These are phyloP conservation scores for Pyricularia sp. DNA, from an alignment of 2,329 filamentous ascomycete genomes.

Conservation along the genomic window DNA sequence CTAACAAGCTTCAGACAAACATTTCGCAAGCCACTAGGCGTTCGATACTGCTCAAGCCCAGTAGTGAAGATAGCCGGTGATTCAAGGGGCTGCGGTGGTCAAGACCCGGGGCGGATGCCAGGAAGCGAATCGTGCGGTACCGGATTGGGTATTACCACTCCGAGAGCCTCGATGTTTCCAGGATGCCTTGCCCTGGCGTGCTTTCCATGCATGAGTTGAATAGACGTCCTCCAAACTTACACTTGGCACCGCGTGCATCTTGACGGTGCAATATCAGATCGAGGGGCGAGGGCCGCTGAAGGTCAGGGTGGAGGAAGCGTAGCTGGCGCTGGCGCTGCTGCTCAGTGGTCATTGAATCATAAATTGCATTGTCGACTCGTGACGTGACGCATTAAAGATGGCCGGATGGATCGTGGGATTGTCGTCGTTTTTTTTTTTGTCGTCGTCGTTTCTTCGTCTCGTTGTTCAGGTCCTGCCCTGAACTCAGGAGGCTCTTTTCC, in stretches of 20 bases:
- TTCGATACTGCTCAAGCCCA: neutral
- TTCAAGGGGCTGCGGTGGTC: neutral
- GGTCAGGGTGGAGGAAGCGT: constrained; percentile 19
- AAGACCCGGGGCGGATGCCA: neutral
- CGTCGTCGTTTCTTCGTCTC: constrained; percentile 1
- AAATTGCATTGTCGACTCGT: constrained; percentile 25
- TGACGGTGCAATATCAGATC: constrained; percentile 12
- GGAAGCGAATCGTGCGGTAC: neutral
- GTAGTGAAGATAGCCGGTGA: neutral
- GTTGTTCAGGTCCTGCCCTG: neutral
- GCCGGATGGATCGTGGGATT: neutral
- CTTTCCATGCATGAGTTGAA: neutral
- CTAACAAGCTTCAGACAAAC: neutral
- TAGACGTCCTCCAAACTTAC: constrained; percentile 25
- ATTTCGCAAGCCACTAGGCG: neutral
- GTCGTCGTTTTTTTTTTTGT: constrained; percentile 2
- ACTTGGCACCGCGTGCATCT: constrained; percentile 31
- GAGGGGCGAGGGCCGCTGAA: constrained; percentile 16
- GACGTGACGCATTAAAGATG: neutral
- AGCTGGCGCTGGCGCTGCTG: constrained; percentile 16
- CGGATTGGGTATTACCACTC: neutral
- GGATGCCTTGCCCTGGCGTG: neutral
- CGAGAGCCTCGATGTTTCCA: neutral
- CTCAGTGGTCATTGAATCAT: constrained; percentile 15
- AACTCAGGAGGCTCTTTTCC: neutral